These are phyloP conservation scores for Jatropha multifida DNA, from an alignment of 441 rosid genomes.

Conservation along the genomic window DNA sequence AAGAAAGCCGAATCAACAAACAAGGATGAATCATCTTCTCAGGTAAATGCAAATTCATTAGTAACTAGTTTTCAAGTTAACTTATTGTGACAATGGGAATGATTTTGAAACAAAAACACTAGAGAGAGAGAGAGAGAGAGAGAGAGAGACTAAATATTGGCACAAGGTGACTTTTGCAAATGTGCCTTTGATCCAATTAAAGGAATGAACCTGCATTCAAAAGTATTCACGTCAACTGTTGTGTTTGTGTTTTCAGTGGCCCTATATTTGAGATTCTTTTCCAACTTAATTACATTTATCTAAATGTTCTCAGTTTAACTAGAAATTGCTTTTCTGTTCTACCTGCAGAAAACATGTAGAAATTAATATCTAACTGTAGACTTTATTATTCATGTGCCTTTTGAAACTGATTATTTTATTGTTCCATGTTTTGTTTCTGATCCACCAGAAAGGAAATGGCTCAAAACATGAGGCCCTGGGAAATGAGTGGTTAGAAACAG, in stretches of 20 bases:
- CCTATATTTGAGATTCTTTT: not conserved
- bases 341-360: not conserved
- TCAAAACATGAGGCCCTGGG: conserved; percentile 67
- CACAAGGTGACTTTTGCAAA: not conserved
- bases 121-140: not conserved
- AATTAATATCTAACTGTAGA: not conserved
- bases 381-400: not conserved
- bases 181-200: not conserved
- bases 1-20: conserved; percentile 43
- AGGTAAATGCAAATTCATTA: conserved; percentile 36
- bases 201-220: not conserved
- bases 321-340: not conserved
- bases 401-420: not conserved
- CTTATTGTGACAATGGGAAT: not conserved
- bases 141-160: not conserved
- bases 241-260: not conserved
- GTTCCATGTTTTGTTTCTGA: not conserved
- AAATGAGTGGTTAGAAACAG: conserved; percentile 68
- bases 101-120: not conserved
- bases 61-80: not conserved
- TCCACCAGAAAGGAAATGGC: conserved; percentile 47
- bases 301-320: not conserved
- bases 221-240: not conserved
- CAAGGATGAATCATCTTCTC: conserved; percentile 41
- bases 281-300: not conserved